Conservation (phyloP, 2,329 filamentous ascomycete genomes). For the Cytospora piceae region DNA sequence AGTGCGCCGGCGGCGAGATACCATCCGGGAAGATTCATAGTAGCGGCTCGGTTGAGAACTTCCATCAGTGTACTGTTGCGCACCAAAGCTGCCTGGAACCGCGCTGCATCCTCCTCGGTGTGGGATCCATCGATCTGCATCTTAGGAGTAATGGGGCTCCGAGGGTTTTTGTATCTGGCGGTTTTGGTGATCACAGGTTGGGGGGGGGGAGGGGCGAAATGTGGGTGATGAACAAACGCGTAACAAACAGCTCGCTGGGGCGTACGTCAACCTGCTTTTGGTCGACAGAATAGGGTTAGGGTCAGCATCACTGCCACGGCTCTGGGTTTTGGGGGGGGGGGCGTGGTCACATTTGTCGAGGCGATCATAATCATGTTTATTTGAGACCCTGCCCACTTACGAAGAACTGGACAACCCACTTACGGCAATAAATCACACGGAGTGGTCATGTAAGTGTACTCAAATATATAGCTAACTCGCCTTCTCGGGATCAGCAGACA, state of each 20-base stretch:
- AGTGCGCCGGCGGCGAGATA: conserved; percentile 41
- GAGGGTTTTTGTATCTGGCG: background rate
- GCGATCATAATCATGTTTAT: too few relatives aligned
- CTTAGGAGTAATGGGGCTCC: background rate
- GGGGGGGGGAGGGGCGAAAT: background rate
- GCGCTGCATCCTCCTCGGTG: conserved; percentile 23
- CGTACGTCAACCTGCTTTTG: background rate
- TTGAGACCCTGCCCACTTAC: too few relatives aligned
- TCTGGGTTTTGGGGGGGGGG: too few relatives aligned
- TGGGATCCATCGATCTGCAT: conserved; percentile 26
- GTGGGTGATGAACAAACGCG: background rate
- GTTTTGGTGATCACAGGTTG: background rate
- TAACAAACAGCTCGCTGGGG: background rate
- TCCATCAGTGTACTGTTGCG: conserved; percentile 28
- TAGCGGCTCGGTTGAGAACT: conserved; percentile 29
- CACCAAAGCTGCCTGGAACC: conserved; percentile 22
- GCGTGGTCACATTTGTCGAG: too few relatives aligned
- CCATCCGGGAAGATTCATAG: conserved; percentile 27
- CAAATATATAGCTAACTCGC: too few relatives aligned
- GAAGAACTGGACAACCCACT: too few relatives aligned
- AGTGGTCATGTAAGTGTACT: too few relatives aligned
- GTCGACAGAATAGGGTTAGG: too few relatives aligned
- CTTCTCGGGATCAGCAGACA: too few relatives aligned
- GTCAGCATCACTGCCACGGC: too few relatives aligned
- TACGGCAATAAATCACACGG: too few relatives aligned